Evolutionary conservation across 2,329 filamentous ascomycete genomes (phyloP).

Genomic region (Trichoderma sp.): DNA sequence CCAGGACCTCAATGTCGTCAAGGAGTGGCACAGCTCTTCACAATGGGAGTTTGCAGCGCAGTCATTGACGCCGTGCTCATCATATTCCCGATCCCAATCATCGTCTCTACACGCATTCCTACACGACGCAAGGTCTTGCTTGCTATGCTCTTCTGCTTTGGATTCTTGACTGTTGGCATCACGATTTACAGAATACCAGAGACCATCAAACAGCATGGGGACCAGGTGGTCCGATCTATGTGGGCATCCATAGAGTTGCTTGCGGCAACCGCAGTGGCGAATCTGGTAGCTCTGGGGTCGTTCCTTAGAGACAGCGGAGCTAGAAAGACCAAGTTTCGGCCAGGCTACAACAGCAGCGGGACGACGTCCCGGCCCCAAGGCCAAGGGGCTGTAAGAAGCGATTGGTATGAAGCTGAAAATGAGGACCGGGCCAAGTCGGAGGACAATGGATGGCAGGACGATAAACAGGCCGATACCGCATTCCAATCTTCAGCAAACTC

Average conservation of each 20-base stretch:
- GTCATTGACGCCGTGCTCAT: conserved; percentile 4
- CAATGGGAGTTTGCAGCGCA: conserved; percentile 1
- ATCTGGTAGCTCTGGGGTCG: conserved; percentile 1
- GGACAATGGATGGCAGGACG: neutral
- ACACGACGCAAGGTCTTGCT: conserved; percentile 4
- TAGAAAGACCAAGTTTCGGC: conserved; percentile 12
- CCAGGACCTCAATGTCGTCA: conserved; percentile 6
- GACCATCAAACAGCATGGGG: neutral
- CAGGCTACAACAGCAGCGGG: neutral
- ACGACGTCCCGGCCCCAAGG: neutral
- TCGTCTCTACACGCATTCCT: neutral
- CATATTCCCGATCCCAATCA: conserved; percentile 4
- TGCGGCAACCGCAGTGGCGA: conserved; percentile 6
- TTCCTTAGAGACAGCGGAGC: conserved; percentile 3
- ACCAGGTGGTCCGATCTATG: conserved; percentile 3
- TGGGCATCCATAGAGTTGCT: conserved; percentile 8
- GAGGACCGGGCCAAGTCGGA: neutral
- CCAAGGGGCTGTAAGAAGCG: neutral
- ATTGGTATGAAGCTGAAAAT: neutral
- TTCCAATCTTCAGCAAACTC: neutral
- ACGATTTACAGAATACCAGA: neutral
- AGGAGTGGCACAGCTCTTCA: neutral
- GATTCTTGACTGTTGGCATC: neutral
- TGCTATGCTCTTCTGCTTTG: conserved; percentile 1
- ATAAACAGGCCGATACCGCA: conserved; percentile 13